Evolutionary conservation across 805 yeast species (phyloP), one percentile per base, ranked within the genome.

Genomic region (Tetrapisispora nanseiensis): DNA sequence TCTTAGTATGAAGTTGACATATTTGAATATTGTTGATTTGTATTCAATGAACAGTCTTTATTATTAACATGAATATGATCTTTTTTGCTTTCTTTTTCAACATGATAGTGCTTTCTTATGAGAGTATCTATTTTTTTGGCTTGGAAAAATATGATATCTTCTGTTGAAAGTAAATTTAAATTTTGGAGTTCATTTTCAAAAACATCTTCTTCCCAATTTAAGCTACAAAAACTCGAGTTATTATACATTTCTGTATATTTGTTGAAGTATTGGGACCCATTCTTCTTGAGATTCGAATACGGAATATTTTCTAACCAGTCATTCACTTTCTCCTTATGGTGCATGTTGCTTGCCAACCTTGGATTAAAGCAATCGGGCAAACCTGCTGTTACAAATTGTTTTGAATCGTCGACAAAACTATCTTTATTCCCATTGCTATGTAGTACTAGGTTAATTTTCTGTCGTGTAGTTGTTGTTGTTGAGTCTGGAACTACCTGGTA

Each of bases 281-380:
- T 35, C n/a, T 18, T 35, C 11, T 35, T 35, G 2, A 35, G 18
- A 18, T 35, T 35, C 9, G 38, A 18, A 8, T 69, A 54, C 1
- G 89, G 89, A 3, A 83, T 70, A 23, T 68, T 66, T 3, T 64
- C 62, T 28, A 83, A 71, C 92, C 92, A 83, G 6, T 57, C 62
- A 30, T 67, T 67, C 1, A 83, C 83, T 51, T 82, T 83, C 51
- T 83, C 90, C 37, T 61, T 65, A 47, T 70, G 74, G 1, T 77
- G 69, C 87, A 83, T 82, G 56, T 76, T 78, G 8, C 71, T 63
- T 2, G 78, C 76, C 24, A 61, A 61, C 52, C 86, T 67, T 11
- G 90, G 90, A 45, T 80, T 71, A 54, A 82, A 81, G 12, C 54
- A 52, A 1, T 63, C 46, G 1, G 82, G 80, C 41, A 75, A 69